A percentile compares a stretch with the other conserved stretches of the same genome.
These are phyloP conservation scores for Cardiospermum halicacabum DNA, from an alignment of 345 rosid species.

Conservation along the genomic window DNA sequence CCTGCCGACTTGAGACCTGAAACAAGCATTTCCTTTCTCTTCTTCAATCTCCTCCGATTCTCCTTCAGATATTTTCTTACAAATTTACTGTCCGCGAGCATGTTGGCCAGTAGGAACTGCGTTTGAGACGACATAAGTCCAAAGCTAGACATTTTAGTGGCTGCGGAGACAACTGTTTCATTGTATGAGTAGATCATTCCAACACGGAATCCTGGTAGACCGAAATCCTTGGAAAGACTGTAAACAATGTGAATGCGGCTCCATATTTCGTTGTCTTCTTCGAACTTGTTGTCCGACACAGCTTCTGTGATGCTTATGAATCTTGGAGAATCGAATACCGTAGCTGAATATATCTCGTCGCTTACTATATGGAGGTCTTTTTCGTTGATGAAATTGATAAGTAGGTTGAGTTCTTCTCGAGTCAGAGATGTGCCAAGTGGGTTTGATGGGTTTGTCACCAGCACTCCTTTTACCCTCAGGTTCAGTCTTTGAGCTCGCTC, in stretches of 20 bases:
- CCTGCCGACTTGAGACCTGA: conserved; percentile 52
- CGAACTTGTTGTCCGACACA: conserved; percentile 27
- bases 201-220: conserved; percentile 85
- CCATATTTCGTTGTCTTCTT: conserved; percentile 21
- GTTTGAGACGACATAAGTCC: conserved; percentile 87
- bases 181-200: conserved; percentile 78
- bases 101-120: conserved; percentile 50
- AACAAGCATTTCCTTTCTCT: conserved; percentile 46
- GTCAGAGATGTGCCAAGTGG: conserved; percentile 77
- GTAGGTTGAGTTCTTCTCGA: conserved; percentile 45
- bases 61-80: conserved; percentile 45
- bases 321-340: conserved; percentile 53
- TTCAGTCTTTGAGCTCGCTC: conserved; percentile 41
- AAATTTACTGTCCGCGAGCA: conserved; percentile 63
- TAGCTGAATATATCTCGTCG: conserved; percentile 80
- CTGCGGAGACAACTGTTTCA: conserved; percentile 50
- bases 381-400: conserved; percentile 40
- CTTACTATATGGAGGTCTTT: conserved; percentile 61
- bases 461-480: conserved; percentile 59
- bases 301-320: conserved; percentile 59
- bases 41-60: conserved; percentile 51
- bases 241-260: conserved; percentile 65
- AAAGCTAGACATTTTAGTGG: conserved; percentile 92
- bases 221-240: conserved; percentile 83
- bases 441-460: conserved; percentile 87